These are phyloP conservation scores for Naematelia encephala DNA, from an alignment of 768 basidiomycete genomes.

Conservation along the genomic window DNA sequence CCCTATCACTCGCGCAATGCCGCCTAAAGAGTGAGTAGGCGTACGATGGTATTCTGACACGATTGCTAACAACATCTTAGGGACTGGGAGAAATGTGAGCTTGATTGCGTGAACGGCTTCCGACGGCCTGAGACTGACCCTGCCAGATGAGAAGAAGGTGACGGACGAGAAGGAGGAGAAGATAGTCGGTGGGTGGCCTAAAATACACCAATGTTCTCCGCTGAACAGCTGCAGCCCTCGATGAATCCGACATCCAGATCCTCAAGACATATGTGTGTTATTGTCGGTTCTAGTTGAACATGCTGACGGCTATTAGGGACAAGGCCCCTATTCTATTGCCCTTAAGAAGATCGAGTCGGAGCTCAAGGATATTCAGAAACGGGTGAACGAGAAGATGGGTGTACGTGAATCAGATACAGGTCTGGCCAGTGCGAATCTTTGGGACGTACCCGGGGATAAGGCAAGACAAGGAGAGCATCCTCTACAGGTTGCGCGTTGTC, in stretches of 20 bases:
- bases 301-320: slow-evolving; percentile 63
- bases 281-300: neutral
- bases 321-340: slow-evolving; percentile 90
- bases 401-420: slow-evolving; percentile 99
- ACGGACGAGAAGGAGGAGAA: slow-evolving; percentile 87
- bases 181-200: slow-evolving; percentile 65
- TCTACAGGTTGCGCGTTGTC: slow-evolving; percentile 94
- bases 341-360: slow-evolving; percentile 86
- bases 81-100: slow-evolving; percentile 97
- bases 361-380: slow-evolving; percentile 92
- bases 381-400: slow-evolving; percentile 97
- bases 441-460: slow-evolving; percentile 92
- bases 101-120: slow-evolving; percentile 5
- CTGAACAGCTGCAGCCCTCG: slow-evolving; percentile 63
- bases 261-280: slow-evolving; percentile 85
- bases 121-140: slow-evolving; percentile 1
- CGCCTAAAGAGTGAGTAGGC: slow-evolving; percentile 85
- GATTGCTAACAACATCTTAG: slow-evolving; percentile 54
- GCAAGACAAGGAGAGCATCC: slow-evolving; percentile 88
- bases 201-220: neutral
- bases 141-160: slow-evolving; percentile 72
- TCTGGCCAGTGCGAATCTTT: slow-evolving; percentile 90
- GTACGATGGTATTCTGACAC: neutral
- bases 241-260: slow-evolving; percentile 98
- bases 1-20: slow-evolving; percentile 57